A percentile compares a stretch with the other conserved stretches of the same genome.
Conservation (phyloP, 2,329 filamentous ascomycete genomes). For the Talaromyces piceae region DNA sequence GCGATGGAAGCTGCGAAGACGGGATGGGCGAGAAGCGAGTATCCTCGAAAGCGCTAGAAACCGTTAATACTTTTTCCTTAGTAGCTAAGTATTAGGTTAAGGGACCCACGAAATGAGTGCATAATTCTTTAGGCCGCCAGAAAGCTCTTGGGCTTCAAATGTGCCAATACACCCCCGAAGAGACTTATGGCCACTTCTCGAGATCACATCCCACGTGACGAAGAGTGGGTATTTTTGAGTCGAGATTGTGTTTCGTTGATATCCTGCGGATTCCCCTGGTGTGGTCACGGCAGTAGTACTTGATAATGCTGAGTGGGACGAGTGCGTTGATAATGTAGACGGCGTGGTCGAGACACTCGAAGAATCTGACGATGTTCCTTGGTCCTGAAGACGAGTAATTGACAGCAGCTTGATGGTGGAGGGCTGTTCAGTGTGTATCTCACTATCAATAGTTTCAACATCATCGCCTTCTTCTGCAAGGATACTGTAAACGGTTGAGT, state of each 20-base stretch:
- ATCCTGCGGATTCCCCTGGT: constrained; percentile 29
- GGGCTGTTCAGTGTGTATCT: neutral
- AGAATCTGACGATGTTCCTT: constrained; percentile 29
- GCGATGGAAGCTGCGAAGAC: constrained; percentile 37
- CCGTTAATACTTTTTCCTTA: neutral
- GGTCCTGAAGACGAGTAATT: constrained; percentile 26
- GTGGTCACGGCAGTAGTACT: constrained; percentile 36
- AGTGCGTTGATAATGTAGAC: constrained; percentile 42
- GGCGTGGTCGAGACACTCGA: constrained; percentile 34
- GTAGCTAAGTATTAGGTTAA: no score
- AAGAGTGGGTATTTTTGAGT: constrained; percentile 64
- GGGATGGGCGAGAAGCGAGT: constrained; percentile 54
- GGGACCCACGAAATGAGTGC: constrained; percentile 65
- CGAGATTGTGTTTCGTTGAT: constrained; percentile 15
- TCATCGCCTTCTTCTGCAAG: neutral
- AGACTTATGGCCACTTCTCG: constrained; percentile 52
- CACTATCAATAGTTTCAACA: neutral
- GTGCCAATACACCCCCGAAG: constrained; percentile 95
- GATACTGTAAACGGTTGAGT: neutral
- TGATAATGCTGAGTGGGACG: constrained; percentile 39
- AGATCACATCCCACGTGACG: constrained; percentile 85
- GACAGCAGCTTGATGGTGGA: constrained; percentile 20
- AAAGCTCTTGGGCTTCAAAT: constrained; percentile 70
- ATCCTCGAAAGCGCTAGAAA: constrained; percentile 54
- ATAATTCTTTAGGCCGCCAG: constrained; percentile 67